Conservation (phyloP, 1,284 basidiomycete genomes). For the Phylloporus gajari region DNA sequence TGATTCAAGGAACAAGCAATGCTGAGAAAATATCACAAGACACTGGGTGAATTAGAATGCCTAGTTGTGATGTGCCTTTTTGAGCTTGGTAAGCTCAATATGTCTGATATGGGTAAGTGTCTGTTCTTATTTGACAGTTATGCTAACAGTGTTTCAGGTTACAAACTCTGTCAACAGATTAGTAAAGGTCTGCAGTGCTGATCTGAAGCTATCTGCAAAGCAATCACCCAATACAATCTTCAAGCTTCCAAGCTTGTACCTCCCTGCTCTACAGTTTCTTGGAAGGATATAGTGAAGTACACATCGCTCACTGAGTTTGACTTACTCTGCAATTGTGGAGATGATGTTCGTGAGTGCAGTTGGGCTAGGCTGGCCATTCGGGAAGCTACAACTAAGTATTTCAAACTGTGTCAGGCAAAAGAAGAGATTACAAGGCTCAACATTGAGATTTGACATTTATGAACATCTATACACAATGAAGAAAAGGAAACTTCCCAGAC, state of each 20-base stretch:
- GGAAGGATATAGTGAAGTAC: neutral
- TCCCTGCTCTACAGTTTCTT: neutral
- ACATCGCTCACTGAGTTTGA: neutral
- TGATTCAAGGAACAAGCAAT: neutral
- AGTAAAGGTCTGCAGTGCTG: neutral
- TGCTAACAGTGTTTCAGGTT: neutral
- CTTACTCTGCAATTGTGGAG: no score
- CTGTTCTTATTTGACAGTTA: neutral
- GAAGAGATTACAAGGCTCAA: no score
- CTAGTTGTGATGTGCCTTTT: neutral
- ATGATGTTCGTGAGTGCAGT: no score
- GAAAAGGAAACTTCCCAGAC: no score
- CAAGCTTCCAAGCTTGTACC: neutral
- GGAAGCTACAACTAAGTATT: no score
- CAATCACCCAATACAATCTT: neutral
- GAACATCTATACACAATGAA: no score
- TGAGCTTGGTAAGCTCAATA: neutral
- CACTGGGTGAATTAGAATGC: neutral
- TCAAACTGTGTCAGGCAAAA: no score
- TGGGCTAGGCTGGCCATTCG: no score
- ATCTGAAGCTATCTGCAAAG: neutral
- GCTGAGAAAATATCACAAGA: neutral
- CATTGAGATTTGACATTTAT: no score
- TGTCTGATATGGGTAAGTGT: neutral
- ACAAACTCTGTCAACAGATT: neutral